A percentile compares a stretch with the other conserved stretches of the same genome.
These are phyloP conservation scores for Nicotiana obtusifolia DNA, from an alignment of 257 asterid genomes.

Conservation along the genomic window DNA sequence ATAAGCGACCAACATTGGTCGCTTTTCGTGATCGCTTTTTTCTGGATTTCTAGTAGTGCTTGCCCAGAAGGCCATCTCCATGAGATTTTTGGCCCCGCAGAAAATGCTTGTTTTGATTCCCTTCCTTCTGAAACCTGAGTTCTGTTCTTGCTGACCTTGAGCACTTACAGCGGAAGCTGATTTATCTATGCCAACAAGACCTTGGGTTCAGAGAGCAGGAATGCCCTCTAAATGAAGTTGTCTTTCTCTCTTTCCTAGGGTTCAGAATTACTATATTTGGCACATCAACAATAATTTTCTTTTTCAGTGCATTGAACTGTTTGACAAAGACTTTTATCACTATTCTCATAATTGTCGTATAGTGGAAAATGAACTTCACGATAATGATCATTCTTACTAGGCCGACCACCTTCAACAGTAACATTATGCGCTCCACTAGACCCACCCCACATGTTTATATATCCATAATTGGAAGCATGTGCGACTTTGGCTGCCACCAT, in stretches of 20 bases:
- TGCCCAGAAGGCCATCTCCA: conserved; percentile 53
- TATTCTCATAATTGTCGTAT: conserved; percentile 22
- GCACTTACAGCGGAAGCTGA: conserved; percentile 1
- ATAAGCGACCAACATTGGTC: rapidly evolving
- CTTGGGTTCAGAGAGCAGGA: conserved; percentile 45
- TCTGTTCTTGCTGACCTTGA: conserved; percentile 34
- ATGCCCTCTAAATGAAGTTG: conserved; percentile 36
- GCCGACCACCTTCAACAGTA: too few species aligned
- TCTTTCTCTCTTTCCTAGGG: conserved; percentile 31
- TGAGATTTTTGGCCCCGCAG: conserved; percentile 44
- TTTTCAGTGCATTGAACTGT: not conserved
- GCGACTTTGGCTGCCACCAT: too few species aligned
- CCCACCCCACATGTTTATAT: too few species aligned
- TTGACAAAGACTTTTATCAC: conserved; percentile 19
- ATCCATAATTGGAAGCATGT: too few species aligned
- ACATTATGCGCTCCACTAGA: too few species aligned
- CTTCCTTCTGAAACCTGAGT: conserved; percentile 39
- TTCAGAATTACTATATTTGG: conserved; percentile 8
- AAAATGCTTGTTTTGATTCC: conserved; percentile 45
- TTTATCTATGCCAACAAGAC: not conserved
- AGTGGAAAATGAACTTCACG: conserved; percentile 21
- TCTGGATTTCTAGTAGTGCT: not conserved
- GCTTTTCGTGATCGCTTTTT: rapidly evolving
- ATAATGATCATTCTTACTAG: too few species aligned
- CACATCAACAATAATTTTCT: not conserved